A percentile compares a stretch with the other conserved stretches of the same genome.
Evolutionary conservation across 768 basidiomycete species (phyloP).

Genomic region (Auricularia sp.): DNA sequence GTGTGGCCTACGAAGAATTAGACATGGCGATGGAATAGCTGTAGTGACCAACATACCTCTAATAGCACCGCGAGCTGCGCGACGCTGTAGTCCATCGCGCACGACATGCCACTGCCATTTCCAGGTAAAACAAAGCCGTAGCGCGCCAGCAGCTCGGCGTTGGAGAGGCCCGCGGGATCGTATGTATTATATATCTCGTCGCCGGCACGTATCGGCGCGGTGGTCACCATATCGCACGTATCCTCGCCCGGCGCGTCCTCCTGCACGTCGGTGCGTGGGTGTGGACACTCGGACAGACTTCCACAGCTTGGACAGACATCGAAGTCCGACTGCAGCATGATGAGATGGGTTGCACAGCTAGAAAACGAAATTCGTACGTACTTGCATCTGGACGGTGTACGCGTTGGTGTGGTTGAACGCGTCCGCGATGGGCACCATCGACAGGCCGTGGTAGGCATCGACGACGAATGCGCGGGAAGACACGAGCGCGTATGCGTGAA

Average conservation of each 20-base stretch:
- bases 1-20: neutral
- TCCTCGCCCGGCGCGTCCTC: slow-evolving; percentile 9
- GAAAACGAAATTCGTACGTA: slow-evolving; percentile 17
- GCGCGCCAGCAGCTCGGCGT: slow-evolving; percentile 53
- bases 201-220: slow-evolving; percentile 36
- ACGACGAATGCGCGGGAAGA: slow-evolving; percentile 77
- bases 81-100: neutral
- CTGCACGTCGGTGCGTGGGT: slow-evolving; percentile 35
- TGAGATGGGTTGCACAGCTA: neutral
- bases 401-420: slow-evolving; percentile 68
- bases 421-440: slow-evolving; percentile 82
- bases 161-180: slow-evolving; percentile 46
- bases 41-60: neutral
- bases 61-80: neutral
- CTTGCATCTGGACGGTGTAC: slow-evolving; percentile 68
- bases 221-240: slow-evolving; percentile 56
- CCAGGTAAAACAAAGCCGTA: slow-evolving; percentile 71
- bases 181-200: slow-evolving; percentile 73
- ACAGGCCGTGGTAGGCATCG: slow-evolving; percentile 69
- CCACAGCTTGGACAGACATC: slow-evolving; percentile 68
- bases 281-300: slow-evolving; percentile 54
- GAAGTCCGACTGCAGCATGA: slow-evolving; percentile 49
- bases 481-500: slow-evolving; percentile 54
- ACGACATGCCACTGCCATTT: slow-evolving; percentile 30
- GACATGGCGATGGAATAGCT: neutral